Percentiles rank a stretch among this genome's conserved stretches.
These are phyloP conservation scores for Fraxinus excelsior DNA, from an alignment of 257 asterid species.

Conservation along the genomic window DNA sequence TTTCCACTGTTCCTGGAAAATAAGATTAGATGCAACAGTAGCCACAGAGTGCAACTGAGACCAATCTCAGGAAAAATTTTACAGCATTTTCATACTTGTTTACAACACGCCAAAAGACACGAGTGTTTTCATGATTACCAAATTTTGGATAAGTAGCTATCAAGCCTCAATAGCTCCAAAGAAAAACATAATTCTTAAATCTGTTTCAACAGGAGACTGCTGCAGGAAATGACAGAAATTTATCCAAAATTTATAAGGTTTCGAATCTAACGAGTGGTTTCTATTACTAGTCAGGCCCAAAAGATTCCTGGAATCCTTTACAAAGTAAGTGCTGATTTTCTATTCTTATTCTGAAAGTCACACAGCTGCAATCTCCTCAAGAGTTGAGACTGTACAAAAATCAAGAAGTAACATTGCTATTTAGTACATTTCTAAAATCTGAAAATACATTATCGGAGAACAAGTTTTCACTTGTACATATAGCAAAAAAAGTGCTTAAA, in stretches of 20 bases:
- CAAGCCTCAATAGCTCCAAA: neutral
- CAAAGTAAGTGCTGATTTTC: neutral
- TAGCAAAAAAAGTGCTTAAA: neutral
- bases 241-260: neutral
- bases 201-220: neutral
- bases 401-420: neutral
- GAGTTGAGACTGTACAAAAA: neutral
- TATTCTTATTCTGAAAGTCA: neutral
- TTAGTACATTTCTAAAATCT: slow-evolving; percentile 4
- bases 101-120: neutral
- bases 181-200: neutral
- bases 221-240: neutral
- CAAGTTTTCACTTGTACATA: neutral
- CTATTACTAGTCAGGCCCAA: neutral
- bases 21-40: neutral
- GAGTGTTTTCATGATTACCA: neutral
- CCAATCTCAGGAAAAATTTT: neutral
- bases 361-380: neutral
- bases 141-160: neutral
- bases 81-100: neutral
- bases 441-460: neutral
- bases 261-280: neutral
- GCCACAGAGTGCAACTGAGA: neutral
- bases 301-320: neutral
- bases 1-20: neutral